Percentiles rank a stretch among this genome's conserved stretches.
Evolutionary conservation across 352 stramenopile genomes (phyloP).

Genomic region (Phytopythium litorale): DNA sequence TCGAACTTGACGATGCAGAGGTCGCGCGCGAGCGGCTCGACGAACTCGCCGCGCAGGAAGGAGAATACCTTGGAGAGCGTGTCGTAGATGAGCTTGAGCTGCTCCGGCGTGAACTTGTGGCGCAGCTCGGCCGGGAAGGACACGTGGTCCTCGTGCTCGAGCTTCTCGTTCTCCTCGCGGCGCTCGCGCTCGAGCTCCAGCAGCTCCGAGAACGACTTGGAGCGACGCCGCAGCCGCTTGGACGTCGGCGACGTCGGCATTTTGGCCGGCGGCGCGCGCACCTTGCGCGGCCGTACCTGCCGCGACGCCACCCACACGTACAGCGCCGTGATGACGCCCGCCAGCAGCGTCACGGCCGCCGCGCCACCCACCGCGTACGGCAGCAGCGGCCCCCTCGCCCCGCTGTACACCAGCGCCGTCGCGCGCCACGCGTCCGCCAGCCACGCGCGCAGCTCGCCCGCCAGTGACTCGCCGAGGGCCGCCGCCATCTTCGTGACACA

Average conservation of each 20-base stretch:
- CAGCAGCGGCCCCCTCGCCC: slow-evolving; percentile 14
- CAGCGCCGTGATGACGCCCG: slow-evolving; percentile 39
- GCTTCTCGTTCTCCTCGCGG: slow-evolving; percentile 52
- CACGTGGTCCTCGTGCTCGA: slow-evolving; percentile 66
- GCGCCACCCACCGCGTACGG: slow-evolving; percentile 44
- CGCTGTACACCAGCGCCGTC: background rate
- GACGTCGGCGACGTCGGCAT: slow-evolving; percentile 61
- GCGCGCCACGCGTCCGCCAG: background rate
- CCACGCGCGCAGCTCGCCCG: background rate
- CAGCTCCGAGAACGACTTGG: slow-evolving; percentile 69
- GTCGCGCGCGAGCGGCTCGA: slow-evolving; percentile 54
- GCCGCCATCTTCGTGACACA: slow-evolving; percentile 7
- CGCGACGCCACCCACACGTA: slow-evolving; percentile 83
- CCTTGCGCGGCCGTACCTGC: slow-evolving; percentile 62
- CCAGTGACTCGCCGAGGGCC: too few relatives aligned
- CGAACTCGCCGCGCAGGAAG: slow-evolving; percentile 65
- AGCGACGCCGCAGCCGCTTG: slow-evolving; percentile 59
- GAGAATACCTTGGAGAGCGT: slow-evolving; percentile 79
- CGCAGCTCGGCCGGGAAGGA: slow-evolving; percentile 54
- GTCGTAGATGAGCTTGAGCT: slow-evolving; percentile 80
- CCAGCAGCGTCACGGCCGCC: slow-evolving; percentile 40
- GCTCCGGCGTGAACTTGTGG: slow-evolving; percentile 58
- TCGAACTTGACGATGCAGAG: slow-evolving; percentile 47
- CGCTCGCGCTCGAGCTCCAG: slow-evolving; percentile 54
- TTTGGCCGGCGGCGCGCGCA: slow-evolving; percentile 23